Conservation (phyloP, 805 yeast genomes). For the Candida ovalis region DNA sequence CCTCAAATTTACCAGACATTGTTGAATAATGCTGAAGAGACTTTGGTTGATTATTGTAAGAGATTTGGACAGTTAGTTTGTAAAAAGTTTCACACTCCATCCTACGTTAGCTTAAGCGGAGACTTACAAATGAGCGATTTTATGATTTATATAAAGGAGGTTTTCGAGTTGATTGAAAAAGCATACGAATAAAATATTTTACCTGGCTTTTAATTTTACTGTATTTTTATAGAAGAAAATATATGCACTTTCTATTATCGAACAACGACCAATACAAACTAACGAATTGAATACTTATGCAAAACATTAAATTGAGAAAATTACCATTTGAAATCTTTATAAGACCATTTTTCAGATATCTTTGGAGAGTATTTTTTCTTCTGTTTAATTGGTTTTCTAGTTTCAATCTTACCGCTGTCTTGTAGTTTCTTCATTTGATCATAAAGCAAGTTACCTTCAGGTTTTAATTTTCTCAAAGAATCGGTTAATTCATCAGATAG, state of each 20-base stretch:
- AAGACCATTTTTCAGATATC: constrained; percentile 88
- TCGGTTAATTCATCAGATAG: constrained; percentile 85
- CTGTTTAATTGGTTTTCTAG: constrained; percentile 68
- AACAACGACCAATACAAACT: background rate
- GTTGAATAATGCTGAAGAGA: constrained; percentile 39
- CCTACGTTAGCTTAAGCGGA: constrained; percentile 45
- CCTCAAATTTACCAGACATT: constrained; percentile 38
- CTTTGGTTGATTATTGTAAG: constrained; percentile 39
- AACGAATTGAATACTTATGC: background rate
- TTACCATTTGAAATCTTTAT: constrained; percentile 74
- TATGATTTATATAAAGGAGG: constrained; percentile 25
- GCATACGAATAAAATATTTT: constrained; percentile 5
- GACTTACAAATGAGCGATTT: constrained; percentile 33
- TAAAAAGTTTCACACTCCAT: constrained; percentile 38
- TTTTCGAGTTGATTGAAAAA: constrained; percentile 29
- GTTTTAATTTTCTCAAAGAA: constrained; percentile 76
- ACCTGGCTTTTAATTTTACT: background rate
- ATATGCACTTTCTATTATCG: background rate
- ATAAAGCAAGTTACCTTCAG: constrained; percentile 84
- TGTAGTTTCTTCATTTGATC: constrained; percentile 83
- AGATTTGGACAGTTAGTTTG: constrained; percentile 40
- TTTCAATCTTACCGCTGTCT: constrained; percentile 80
- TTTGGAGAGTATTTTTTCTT: constrained; percentile 67
- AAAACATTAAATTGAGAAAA: background rate
- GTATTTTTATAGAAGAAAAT: background rate